Evolutionary conservation across 2,329 filamentous ascomycete species (phyloP).

Genomic region (Myriosclerotinia scirpicola): DNA sequence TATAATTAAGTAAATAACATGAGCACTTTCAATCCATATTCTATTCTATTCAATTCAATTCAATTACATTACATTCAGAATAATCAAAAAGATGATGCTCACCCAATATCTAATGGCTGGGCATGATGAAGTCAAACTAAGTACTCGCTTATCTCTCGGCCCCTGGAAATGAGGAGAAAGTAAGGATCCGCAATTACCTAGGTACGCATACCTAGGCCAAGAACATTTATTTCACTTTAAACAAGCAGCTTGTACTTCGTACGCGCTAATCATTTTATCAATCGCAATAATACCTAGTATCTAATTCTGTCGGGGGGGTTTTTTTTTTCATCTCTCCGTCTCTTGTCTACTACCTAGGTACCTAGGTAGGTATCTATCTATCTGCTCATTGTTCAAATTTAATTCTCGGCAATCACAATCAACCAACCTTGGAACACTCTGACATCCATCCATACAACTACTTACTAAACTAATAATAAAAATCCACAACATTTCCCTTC

Average conservation of each 20-base stretch:
- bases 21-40: background rate
- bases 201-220: background rate
- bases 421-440: background rate
- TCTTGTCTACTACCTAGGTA: too few species aligned
- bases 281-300: too few species aligned
- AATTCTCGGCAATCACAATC: background rate
- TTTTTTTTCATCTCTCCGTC: too few species aligned
- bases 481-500: background rate
- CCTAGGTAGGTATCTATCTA: too few species aligned
- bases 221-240: background rate
- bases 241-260: too few species aligned
- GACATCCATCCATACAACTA: too few species aligned
- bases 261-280: too few species aligned
- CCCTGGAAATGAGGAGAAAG: constrained; percentile 14
- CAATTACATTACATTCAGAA: too few species aligned
- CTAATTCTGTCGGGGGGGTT: too few species aligned
- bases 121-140: background rate
- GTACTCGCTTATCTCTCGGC: constrained; percentile 18
- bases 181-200: background rate
- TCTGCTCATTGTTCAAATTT: too few species aligned
- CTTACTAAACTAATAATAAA: background rate
- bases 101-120: too few species aligned
- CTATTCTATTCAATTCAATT: background rate
- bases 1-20: background rate
- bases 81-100: too few species aligned